Conservation (phyloP, 2,329 filamentous ascomycete species). For the Fusarium sp. region DNA sequence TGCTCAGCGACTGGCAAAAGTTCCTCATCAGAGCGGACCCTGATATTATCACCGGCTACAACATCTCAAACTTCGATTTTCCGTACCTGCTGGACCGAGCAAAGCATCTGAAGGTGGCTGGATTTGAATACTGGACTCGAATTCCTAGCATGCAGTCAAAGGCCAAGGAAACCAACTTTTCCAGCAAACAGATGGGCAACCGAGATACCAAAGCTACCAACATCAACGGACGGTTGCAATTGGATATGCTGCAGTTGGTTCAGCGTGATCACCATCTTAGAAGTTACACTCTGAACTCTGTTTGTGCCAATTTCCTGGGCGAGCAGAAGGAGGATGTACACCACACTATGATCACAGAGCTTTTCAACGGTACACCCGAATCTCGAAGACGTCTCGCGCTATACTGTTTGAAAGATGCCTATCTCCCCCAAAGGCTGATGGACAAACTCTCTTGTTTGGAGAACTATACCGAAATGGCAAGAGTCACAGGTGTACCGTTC, state of each 20-base stretch:
- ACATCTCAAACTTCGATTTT: slow-evolving; percentile 98
- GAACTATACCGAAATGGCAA: slow-evolving; percentile 99
- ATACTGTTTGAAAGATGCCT: slow-evolving; percentile 98
- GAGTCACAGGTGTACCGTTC: slow-evolving; percentile 98
- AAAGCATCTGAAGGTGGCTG: slow-evolving; percentile 82
- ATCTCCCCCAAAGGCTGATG: slow-evolving; percentile 92
- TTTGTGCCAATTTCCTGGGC: slow-evolving; percentile 92
- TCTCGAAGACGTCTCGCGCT: slow-evolving; percentile 91
- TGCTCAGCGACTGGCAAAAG: slow-evolving; percentile 93
- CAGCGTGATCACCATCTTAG: slow-evolving; percentile 95
- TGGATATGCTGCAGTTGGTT: slow-evolving; percentile 94
- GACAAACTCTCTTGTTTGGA: slow-evolving; percentile 98
- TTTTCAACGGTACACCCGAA: slow-evolving; percentile 96
- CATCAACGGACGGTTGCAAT: slow-evolving; percentile 91
- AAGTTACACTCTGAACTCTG: slow-evolving; percentile 98
- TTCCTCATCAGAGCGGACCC: slow-evolving; percentile 93
- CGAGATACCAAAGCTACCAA: slow-evolving; percentile 95
- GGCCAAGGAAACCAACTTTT: slow-evolving; percentile 87
- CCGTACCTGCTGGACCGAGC: slow-evolving; percentile 94
- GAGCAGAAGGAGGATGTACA: slow-evolving; percentile 99
- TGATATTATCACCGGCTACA: slow-evolving; percentile 98
- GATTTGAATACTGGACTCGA: slow-evolving; percentile 91
- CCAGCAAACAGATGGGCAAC: slow-evolving; percentile 98
- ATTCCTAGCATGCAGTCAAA: slow-evolving; percentile 79
- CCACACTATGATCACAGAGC: slow-evolving; percentile 98